Evolutionary conservation across 2,329 filamentous ascomycete genomes (phyloP), one percentile per base, ranked within the genome.

Genomic region (Tolypocladium ophioglossoides): DNA sequence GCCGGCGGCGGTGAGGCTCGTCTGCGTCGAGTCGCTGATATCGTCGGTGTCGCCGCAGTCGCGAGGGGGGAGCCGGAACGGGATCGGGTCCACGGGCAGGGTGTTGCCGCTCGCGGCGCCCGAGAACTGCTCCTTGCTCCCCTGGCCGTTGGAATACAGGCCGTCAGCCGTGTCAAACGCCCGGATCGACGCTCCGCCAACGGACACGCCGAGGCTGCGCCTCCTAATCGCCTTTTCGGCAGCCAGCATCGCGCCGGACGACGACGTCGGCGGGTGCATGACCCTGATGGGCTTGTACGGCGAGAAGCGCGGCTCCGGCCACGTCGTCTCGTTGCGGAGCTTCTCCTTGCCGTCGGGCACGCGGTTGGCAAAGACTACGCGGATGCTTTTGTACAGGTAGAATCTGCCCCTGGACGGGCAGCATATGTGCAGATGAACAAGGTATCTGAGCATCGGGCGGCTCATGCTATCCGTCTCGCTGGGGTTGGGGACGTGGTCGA

Each of bases 321-420:
- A 79, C 39, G 94, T 91, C 6, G 92, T 86, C 67, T 99, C 94
- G 64, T 95, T 96, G 35, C 86, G 80, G 40, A 99, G 77, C 65
- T 86, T 92, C 70, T 97, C 92, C 66, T 96, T 96, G 41, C 90
- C 92, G 62, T 97, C 94, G 0, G 94, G 92, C 0, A 96, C 92
- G 30, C 94, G 84, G 66, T 97, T 97, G 53, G 94, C 94, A 67
- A 99, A 99, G 3, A 99, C 92, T 38, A 97, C 89, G 16, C 94
- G 85, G 55, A 97, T 87, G 62, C 83, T 90, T 63, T 94, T 95
- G 74, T 97, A 94, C 7, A 99, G 76, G 63, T 91, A 97, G 68
- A 85, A 95, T 14, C 91, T 84, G 7, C 89, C 90, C 58, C 85
- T 87, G 0, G 85, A 83, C 1, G 90, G 87, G 63, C 86, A 92